Conservation (phyloP, 345 rosid species). For the Passiflora organensis region DNA sequence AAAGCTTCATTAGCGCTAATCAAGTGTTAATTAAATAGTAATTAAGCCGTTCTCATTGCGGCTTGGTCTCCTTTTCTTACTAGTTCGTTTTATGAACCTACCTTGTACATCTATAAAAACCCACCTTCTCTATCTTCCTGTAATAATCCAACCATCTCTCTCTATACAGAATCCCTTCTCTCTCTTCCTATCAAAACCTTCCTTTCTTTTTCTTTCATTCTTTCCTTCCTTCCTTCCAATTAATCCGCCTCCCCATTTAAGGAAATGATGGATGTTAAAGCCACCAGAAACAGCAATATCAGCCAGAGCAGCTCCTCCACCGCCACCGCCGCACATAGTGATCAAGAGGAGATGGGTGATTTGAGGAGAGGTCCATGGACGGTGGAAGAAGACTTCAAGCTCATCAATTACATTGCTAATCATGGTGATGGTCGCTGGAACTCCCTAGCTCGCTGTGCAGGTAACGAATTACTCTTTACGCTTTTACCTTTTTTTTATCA, state of each 20-base stretch:
- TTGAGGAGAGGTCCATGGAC: conserved; percentile 95
- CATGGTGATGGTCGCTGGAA: conserved; percentile 96
- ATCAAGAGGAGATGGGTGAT: conserved; percentile 36
- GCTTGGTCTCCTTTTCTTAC: conserved; percentile 24
- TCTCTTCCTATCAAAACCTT: no score
- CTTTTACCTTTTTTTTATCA: no score
- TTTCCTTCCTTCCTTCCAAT: conserved; percentile 24
- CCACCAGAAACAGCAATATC: conserved; percentile 25
- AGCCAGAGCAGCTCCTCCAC: conserved; percentile 10
- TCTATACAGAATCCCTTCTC: no score
- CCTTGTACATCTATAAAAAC: conserved; percentile 30
- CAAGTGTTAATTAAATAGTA: conserved; percentile 23
- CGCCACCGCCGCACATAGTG: conserved; percentile 24
- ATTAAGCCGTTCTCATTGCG: conserved; percentile 30
- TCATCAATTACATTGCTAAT: conserved; percentile 51
- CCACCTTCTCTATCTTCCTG: conserved; percentile 39
- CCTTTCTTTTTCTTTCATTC: conserved; percentile 29
- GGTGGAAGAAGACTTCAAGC: conserved; percentile 67
- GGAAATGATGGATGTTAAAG: conserved; percentile 43
- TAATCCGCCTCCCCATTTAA: conserved; percentile 29
- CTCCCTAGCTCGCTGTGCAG: conserved; percentile 64
- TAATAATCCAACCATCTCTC: no score
- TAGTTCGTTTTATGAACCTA: conserved; percentile 19
- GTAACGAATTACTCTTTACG: no score
- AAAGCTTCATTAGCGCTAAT: conserved; percentile 20